Percentiles rank a stretch among this genome's conserved stretches.
phyloP scores from a whole-genome alignment of 2,329 filamentous ascomycete genomes.

The Aspergillus sp. region DNA sequence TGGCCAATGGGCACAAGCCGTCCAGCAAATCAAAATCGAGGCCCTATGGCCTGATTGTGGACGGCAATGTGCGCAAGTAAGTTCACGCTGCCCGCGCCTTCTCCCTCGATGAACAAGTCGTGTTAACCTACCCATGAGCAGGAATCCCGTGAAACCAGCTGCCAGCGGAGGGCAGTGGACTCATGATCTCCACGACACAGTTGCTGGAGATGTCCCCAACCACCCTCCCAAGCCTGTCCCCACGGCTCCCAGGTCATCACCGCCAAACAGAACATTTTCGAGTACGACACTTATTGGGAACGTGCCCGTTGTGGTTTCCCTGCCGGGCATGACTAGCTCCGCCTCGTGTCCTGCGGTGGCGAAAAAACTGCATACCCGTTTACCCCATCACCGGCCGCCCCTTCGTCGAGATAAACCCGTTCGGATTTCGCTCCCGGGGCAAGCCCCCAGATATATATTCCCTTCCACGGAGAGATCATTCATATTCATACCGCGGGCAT shows the following conservation, averaged over 20 bases:
- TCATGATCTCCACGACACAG: slow-evolving; percentile 86
- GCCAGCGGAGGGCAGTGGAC: slow-evolving; percentile 77
- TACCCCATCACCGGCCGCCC: slow-evolving; percentile 91
- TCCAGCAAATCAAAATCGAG: slow-evolving; percentile 53
- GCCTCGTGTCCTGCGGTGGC: slow-evolving; percentile 72
- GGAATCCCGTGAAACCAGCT: slow-evolving; percentile 45
- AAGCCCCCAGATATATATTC: slow-evolving; percentile 82
- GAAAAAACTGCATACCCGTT: slow-evolving; percentile 86
- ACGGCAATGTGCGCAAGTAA: slow-evolving; percentile 47
- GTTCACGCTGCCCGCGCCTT: not conserved
- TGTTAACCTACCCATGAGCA: slow-evolving; percentile 31
- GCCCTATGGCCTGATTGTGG: slow-evolving; percentile 51
- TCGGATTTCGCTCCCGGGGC: slow-evolving; percentile 81
- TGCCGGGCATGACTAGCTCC: slow-evolving; percentile 73
- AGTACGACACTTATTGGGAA: slow-evolving; percentile 82
- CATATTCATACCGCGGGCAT: slow-evolving; percentile 92
- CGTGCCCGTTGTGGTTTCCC: slow-evolving; percentile 76
- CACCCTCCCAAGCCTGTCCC: slow-evolving; percentile 35
- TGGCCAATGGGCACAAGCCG: slow-evolving; percentile 73
- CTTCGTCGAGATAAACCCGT: slow-evolving; percentile 95
- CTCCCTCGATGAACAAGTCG: not conserved
- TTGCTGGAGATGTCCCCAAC: slow-evolving; percentile 41
- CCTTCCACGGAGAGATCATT: slow-evolving; percentile 89
- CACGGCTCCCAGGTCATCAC: slow-evolving; percentile 56
- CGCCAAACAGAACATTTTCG: slow-evolving; percentile 76